Base-by-base conservation (phyloP, 129 eudicot genomes). In the Daucus carota region DNA sequence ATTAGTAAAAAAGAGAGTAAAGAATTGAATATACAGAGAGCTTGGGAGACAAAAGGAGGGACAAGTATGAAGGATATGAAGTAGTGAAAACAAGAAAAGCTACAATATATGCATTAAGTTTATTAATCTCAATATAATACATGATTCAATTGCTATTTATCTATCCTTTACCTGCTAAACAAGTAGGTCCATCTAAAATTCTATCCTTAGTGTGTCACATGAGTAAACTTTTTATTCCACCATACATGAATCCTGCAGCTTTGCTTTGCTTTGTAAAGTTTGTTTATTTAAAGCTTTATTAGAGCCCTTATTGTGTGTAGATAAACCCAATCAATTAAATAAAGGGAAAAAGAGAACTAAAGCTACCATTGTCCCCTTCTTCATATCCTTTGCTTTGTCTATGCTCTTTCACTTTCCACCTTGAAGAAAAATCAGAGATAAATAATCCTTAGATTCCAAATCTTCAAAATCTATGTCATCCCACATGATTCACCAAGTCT, bases 191-290 rank as follows among this genome's bases (percentile, higher is more conserved):
- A 28, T 38, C 8, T 31, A 28, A 8, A 60, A 60, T 63, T 75
- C 73, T 73, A 86, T 84, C 80, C 78, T n/a, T 84, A 74, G 81
- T 78, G 88, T 82, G 85, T 65, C 50, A 65, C 83, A 77, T 60
- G 74, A 76, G 81, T 59, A 57, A 82, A 76, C 79, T 84, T 77
- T 81, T 60, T 77, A 79, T 81, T 77, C 70, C 75, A 80, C 83
- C 77, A 76, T 83, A 81, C 79, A 76, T 83, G 84, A 74, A 76
- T 81, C 79, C 79, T 6, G 40, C 82, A 81, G 76, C 90, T 79
- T 79, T 87, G 78, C 90, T 79, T 79, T 87, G 78, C 70, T 81
- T 81, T 87, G 8, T 41, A 22, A 41, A 40, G 16, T 40, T 70
- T 70, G 18, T 12, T n/a, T 38, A 22, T n/a, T 12, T 22, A 47